Evolutionary conservation across 1,284 basidiomycete genomes (phyloP), one percentile per base, ranked within the genome.

Genomic region (Ceratobasidium sp.): DNA sequence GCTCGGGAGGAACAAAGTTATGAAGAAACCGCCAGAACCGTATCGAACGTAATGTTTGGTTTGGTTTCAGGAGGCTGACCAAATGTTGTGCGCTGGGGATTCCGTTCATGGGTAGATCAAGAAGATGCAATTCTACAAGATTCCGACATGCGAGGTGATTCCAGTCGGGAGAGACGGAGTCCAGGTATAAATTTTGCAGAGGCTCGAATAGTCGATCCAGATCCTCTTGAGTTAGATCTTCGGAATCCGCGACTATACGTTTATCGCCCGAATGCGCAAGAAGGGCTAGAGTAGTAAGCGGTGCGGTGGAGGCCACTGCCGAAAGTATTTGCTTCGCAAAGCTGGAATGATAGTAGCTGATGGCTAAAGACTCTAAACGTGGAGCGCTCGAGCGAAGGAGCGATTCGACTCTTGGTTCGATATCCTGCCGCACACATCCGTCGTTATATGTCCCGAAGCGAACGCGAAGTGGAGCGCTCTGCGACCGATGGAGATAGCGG

Each of bases 131-230:
- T 46, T 74, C 59, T 7, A 74, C 71, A 10, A 74, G 59, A 33
- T 74, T 74, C 28, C 48, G 48, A 33, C 71, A 74, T 15, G 71
- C 15, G 15, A 74, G 28, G 17, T 20, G 52, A 40, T 64, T n/a
- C 71, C 71, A 74, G 48, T 74, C 61, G 33, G 61, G 61, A 42
- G 71, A 48, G n/a, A 74, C 59, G 20, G 23, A 38, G 38, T 74
- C 71, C 13, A 74, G 23, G 28, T 65, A 74, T 50, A 74, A 26
- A 17, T 15, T 64, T 17, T 44, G 26, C 26, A 74, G 54, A 23
- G 44, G 26, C 5, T 26, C 20, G 38, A 64, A 59, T 52, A 74
- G 44, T 13, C 17, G 9, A 50, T 52, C 26, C 15, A 74, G 59
- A 13, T 20, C 20, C 10, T 65, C 46, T 54, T 42, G 59, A 13